These are phyloP conservation scores for Kodamaea ohmeri DNA, from an alignment of 1,139 yeast genomes.

Conservation along the genomic window DNA sequence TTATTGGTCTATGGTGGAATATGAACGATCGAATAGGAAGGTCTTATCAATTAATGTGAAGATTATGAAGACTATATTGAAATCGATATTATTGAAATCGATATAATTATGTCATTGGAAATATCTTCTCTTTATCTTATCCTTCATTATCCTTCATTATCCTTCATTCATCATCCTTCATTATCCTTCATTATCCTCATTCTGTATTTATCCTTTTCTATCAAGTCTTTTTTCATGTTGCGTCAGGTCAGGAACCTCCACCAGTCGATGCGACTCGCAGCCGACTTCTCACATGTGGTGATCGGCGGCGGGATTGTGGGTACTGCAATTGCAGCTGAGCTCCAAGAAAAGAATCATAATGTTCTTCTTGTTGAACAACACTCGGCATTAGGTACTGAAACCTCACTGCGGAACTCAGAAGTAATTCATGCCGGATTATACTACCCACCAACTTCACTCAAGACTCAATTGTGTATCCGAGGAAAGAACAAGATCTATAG, in stretches of 20 bases:
- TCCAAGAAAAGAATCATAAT: constrained; percentile 43
- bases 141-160: neutral
- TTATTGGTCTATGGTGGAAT: no score
- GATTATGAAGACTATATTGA: neutral
- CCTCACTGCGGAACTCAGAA: constrained; percentile 84
- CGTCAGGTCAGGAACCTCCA: constrained; percentile 6
- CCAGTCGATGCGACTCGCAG: constrained; percentile 53
- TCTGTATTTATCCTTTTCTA: neutral
- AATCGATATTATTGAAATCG: neutral
- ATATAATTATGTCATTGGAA: neutral
- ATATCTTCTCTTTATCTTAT: neutral
- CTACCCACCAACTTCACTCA: constrained; percentile 66
- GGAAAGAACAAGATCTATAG: constrained; percentile 70
- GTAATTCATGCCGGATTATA: constrained; percentile 91
- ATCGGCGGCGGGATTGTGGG: constrained; percentile 92
- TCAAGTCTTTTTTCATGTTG: neutral
- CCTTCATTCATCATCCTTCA: neutral
- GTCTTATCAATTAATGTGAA: no score
- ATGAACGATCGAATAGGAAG: no score
- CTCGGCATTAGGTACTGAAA: constrained; percentile 65
- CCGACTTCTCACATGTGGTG: constrained; percentile 74
- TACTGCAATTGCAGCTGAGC: constrained; percentile 71
- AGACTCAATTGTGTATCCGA: constrained; percentile 65
- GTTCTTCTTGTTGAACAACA: constrained; percentile 74
- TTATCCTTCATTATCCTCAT: neutral